Evolutionary conservation across 2,329 filamentous ascomycete species (phyloP).

Genomic region (Colletotrichum sansevieriae): DNA sequence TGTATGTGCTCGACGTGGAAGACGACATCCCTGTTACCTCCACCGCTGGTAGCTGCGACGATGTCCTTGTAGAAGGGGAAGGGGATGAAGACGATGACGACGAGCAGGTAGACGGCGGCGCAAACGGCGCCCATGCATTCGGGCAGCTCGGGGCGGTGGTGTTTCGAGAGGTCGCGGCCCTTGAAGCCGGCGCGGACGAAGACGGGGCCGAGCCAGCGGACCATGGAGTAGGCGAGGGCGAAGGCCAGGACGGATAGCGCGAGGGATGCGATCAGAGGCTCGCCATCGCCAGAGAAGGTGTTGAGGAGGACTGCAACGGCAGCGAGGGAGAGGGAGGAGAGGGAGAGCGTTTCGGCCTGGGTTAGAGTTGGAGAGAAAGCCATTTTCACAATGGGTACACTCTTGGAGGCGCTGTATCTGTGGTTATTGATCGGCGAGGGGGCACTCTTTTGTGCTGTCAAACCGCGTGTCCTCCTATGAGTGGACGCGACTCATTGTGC

Average conservation of each 20-base stretch:
- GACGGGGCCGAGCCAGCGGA: slow-evolving; percentile 91
- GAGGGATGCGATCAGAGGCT: slow-evolving; percentile 88
- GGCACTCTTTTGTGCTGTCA: not conserved
- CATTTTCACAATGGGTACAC: slow-evolving; percentile 43
- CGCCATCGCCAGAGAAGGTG: slow-evolving; percentile 86
- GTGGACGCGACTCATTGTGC: slow-evolving; percentile 10
- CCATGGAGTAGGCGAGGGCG: slow-evolving; percentile 83
- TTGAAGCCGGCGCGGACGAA: slow-evolving; percentile 92
- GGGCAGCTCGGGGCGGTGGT: slow-evolving; percentile 80
- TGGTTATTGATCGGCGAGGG: not conserved
- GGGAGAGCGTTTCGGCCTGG: slow-evolving; percentile 64
- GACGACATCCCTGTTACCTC: slow-evolving; percentile 90
- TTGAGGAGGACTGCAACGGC: slow-evolving; percentile 82
- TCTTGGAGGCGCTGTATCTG: not conserved
- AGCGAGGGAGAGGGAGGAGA: slow-evolving; percentile 74
- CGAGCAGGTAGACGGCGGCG: slow-evolving; percentile 90
- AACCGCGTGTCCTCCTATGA: not conserved
- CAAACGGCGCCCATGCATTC: slow-evolving; percentile 97
- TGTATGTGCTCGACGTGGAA: slow-evolving; percentile 80
- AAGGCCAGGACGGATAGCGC: slow-evolving; percentile 91
- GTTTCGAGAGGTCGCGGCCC: slow-evolving; percentile 86
- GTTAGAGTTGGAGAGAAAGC: slow-evolving; percentile 59
- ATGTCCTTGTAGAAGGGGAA: slow-evolving; percentile 99
- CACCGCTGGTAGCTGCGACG: slow-evolving; percentile 92
- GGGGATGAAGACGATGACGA: slow-evolving; percentile 91